phyloP scores from a whole-genome alignment of 192 early-diverging fungal species.

The Kappamyces sp. region DNA sequence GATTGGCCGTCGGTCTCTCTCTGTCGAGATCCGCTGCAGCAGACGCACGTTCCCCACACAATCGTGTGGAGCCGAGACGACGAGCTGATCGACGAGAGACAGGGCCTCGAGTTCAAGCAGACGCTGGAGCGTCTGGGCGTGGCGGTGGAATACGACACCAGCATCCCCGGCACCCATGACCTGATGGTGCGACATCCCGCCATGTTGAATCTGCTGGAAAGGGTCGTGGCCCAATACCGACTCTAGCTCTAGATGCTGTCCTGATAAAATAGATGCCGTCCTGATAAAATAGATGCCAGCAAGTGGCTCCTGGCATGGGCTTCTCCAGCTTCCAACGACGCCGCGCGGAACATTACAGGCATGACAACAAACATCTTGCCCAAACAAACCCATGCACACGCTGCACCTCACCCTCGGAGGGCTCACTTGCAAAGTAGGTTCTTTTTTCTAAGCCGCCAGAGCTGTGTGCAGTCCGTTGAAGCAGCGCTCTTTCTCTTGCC shows the following conservation, averaged over 20 bases:
- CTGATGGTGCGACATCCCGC: not conserved
- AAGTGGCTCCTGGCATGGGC: too few relatives aligned
- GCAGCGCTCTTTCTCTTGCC: not conserved
- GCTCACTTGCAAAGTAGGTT: too few relatives aligned
- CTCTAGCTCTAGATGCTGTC: too few relatives aligned
- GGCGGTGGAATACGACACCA: not conserved
- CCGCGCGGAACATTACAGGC: too few relatives aligned
- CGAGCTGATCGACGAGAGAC: not conserved
- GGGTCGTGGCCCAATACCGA: too few relatives aligned
- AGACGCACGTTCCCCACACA: not conserved
- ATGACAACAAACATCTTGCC: not conserved
- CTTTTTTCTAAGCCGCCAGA: too few relatives aligned
- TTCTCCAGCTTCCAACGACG: too few relatives aligned
- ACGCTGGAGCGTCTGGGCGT: not conserved
- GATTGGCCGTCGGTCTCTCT: not conserved
- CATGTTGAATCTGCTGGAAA: too few relatives aligned
- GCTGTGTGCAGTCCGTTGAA: not conserved
- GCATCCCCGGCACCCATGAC: not conserved
- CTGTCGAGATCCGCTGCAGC: not conserved
- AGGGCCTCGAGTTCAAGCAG: not conserved
- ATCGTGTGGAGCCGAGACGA: not conserved
- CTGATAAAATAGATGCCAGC: too few relatives aligned
- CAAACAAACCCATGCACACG: not conserved
- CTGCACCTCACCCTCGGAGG: not conserved
- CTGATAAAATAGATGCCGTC: too few relatives aligned